Conservation (phyloP, 768 basidiomycete genomes). For the Russula olivacea region DNA sequence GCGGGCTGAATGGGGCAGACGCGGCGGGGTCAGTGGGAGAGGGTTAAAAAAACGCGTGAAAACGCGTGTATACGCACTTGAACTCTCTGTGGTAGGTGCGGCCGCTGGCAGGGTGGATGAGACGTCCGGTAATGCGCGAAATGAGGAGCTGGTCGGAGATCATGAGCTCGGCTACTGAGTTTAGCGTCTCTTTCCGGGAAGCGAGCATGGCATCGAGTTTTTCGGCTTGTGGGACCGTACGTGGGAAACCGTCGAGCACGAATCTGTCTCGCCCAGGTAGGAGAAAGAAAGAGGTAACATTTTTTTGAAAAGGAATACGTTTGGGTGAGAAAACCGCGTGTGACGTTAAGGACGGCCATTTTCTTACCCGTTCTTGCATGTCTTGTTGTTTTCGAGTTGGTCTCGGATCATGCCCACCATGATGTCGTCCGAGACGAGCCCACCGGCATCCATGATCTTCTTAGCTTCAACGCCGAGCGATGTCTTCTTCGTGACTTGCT, state of each 20-base stretch:
- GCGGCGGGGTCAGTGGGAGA: not conserved
- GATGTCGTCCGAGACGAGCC: constrained; percentile 93
- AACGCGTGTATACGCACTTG: constrained; percentile 50
- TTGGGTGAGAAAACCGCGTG: too few relatives aligned
- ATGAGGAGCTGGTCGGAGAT: constrained; percentile 95
- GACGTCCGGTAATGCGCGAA: constrained; percentile 93
- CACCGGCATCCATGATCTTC: constrained; percentile 95
- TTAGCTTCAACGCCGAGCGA: constrained; percentile 86
- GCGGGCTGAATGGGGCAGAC: constrained; percentile 56
- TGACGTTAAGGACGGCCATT: not conserved
- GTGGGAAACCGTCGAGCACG: constrained; percentile 98
- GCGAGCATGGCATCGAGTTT: constrained; percentile 92
- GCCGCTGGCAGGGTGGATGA: constrained; percentile 86
- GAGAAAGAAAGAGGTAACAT: not conserved
- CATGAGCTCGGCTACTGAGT: constrained; percentile 86
- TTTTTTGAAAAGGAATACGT: not conserved
- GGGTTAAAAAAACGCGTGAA: not conserved
- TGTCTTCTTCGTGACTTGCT: constrained; percentile 85
- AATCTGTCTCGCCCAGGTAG: constrained; percentile 49
- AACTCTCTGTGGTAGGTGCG: constrained; percentile 94
- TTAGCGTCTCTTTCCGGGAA: constrained; percentile 76
- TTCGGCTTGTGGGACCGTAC: constrained; percentile 93
- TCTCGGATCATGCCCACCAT: constrained; percentile 97
- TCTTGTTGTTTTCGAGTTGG: constrained; percentile 88
- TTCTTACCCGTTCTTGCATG: constrained; percentile 91